Base-by-base conservation (phyloP, 306 rosid genomes). In the Adenanthera pavonina region DNA sequence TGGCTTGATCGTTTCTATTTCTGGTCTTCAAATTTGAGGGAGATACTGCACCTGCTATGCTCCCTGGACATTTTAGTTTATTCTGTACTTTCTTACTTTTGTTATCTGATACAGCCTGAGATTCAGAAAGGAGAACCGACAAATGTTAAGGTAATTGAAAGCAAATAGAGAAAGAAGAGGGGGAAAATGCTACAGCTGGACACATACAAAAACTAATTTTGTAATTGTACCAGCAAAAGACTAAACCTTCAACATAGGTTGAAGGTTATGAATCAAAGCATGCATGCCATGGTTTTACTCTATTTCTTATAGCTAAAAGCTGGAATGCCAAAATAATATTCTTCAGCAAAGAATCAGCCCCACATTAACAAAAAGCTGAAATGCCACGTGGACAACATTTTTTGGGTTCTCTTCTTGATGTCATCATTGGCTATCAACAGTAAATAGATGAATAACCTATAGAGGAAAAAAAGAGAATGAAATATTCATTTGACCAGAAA, bases 21-120 rank as follows among this genome's bases (percentile, higher is more conserved):
- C 81, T 48, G 0, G 54, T 49, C 87, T 85, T 87, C 6, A 66
- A 78, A 79, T 88, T 78, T 53, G 66, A 61, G 65, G 82, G 52
- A 61, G 66, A 41, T 81, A 80, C 79, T 20, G 78, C 57, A 76
- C 72, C 80, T 60, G 79, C 71, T 78, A 20, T 75, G 61, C 66
- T 82, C 19, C 80, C 84, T 16, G 69, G 80, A 78, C 51, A 80
- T 64, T 81, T 86, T 74, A 84, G 78, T 84, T 80, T 83, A 34
- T 57, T 81, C 65, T 51, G 84, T 76, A 61, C 68, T 85, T 77
- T 78, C 79, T 65, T 76, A 62, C 74, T 72, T 76, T 73, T 84
- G 82, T 75, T 71, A 65, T 47, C 46, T 17, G 81, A 78, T 49
- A 20, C 74, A 68, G 33, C 87, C 91, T 89, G 84, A 56, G 20